A percentile compares a stretch with the other conserved stretches of the same genome.
Conservation (phyloP, 2,329 filamentous ascomycete genomes). For the Pseudopithomyces chartarum region DNA sequence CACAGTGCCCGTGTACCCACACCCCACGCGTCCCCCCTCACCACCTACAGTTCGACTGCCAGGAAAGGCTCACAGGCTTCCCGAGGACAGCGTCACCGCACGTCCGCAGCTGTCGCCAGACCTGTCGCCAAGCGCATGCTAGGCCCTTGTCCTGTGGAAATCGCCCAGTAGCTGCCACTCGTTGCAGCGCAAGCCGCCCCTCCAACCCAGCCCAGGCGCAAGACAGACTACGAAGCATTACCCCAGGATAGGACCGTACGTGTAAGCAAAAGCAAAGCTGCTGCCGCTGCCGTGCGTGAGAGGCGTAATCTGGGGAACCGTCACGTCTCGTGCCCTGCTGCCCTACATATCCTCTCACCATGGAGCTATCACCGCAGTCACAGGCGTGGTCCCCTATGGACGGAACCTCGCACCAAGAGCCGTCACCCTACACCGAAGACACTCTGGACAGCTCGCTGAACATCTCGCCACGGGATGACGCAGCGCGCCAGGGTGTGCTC, state of each 20-base stretch:
- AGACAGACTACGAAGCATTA: not conserved
- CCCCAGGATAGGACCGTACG: slow-evolving; percentile 1
- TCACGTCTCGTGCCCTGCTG: slow-evolving; percentile 33
- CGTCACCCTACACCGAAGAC: slow-evolving; percentile 48
- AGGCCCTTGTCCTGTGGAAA: slow-evolving; percentile 15
- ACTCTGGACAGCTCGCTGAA: slow-evolving; percentile 53
- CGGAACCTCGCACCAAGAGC: slow-evolving; percentile 26
- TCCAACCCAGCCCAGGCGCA: not conserved
- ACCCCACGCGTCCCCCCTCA: slow-evolving; percentile 5
- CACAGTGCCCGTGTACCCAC: not conserved
- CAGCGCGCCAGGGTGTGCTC: slow-evolving; percentile 60
- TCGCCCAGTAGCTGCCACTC: slow-evolving; percentile 10
- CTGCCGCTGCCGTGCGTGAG: slow-evolving; percentile 3
- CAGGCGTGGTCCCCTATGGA: slow-evolving; percentile 21
- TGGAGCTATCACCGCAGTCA: slow-evolving; percentile 7
- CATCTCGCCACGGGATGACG: slow-evolving; percentile 22
- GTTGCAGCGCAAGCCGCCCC: not conserved
- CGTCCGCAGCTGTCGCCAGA: slow-evolving; percentile 14
- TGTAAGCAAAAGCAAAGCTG: slow-evolving; percentile 7
- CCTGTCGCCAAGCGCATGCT: slow-evolving; percentile 18
- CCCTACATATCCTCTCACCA: not conserved
- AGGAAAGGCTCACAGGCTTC: not conserved
- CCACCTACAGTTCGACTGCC: not conserved
- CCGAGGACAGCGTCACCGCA: slow-evolving; percentile 10
- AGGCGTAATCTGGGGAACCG: slow-evolving; percentile 3